Evolutionary conservation across 768 basidiomycete genomes (phyloP).

Genomic region (Sporobolomyces roseus): DNA sequence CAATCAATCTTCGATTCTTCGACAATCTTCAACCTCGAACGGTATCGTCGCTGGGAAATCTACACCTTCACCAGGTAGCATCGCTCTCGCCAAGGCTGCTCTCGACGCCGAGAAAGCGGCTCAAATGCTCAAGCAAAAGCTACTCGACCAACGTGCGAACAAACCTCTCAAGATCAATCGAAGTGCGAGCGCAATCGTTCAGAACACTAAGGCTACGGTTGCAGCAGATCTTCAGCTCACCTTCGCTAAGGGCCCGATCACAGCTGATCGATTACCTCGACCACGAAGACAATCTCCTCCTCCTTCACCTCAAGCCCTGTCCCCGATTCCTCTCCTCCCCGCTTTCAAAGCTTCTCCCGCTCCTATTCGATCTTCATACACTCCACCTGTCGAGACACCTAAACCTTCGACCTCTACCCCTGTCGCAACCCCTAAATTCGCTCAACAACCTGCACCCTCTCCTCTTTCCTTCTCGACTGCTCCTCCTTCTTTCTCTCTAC

Average conservation of each 20-base stretch:
- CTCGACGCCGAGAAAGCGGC: conserved; percentile 75
- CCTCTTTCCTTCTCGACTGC: background rate
- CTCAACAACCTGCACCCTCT: background rate
- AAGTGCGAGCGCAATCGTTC: conserved; percentile 59
- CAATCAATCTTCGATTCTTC: conserved; percentile 19
- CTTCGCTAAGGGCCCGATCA: conserved; percentile 21
- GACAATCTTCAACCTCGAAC: conserved; percentile 39
- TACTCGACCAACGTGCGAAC: conserved; percentile 45
- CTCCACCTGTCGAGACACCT: background rate
- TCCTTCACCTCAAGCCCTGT: background rate
- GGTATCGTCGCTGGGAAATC: background rate
- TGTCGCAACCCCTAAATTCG: background rate
- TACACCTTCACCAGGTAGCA: background rate
- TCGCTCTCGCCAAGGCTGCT: conserved; percentile 64
- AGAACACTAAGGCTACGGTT: background rate
- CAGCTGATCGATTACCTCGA: conserved; percentile 30
- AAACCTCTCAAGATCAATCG: conserved; percentile 54
- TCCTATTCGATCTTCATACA: background rate
- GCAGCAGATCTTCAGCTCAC: conserved; percentile 20
- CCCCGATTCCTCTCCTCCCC: conserved; percentile 10
- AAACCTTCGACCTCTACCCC: background rate
- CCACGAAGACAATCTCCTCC: conserved; percentile 29
- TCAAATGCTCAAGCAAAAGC: conserved; percentile 63
- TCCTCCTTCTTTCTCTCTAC: background rate
- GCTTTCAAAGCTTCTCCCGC: background rate